phyloP scores from a whole-genome alignment of 345 rosid genomes.

The Garcia nutans region DNA sequence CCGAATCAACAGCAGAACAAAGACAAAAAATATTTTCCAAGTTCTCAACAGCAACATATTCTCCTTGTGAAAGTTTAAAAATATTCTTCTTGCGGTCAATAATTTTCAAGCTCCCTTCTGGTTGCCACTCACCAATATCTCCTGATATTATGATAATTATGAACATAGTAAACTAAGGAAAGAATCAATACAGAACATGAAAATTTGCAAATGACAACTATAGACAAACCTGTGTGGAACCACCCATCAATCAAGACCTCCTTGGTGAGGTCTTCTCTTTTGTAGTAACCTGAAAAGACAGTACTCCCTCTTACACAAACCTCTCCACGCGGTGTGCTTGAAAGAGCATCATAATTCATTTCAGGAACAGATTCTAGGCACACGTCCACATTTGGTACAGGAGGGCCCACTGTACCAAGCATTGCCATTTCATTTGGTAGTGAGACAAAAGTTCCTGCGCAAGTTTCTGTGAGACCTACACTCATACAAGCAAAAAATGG shows the following conservation, averaged over 20 bases:
- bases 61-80: constrained; percentile 97
- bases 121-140: constrained; percentile 98
- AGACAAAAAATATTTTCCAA: constrained; percentile 80
- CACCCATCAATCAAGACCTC: constrained; percentile 89
- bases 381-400: constrained; percentile 90
- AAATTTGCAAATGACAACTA: constrained; percentile 2
- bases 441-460: constrained; percentile 90
- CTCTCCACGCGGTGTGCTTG: constrained; percentile 80
- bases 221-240: constrained; percentile 80
- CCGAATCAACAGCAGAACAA: constrained; percentile 68
- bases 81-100: constrained; percentile 94
- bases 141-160: constrained; percentile 41
- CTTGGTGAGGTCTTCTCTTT: constrained; percentile 81
- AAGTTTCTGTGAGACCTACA: constrained; percentile 91
- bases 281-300: constrained; percentile 83
- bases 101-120: constrained; percentile 89
- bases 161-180: constrained; percentile 4
- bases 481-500: constrained; percentile 6
- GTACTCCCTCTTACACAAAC: constrained; percentile 74
- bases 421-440: constrained; percentile 72
- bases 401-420: constrained; percentile 97
- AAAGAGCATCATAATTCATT: constrained; percentile 92
- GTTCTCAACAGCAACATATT: constrained; percentile 95
- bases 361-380: constrained; percentile 93
- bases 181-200: background rate